Evolutionary conservation across 2,329 filamentous ascomycete species (phyloP).

Genomic region (Aspergillus bombycis): DNA sequence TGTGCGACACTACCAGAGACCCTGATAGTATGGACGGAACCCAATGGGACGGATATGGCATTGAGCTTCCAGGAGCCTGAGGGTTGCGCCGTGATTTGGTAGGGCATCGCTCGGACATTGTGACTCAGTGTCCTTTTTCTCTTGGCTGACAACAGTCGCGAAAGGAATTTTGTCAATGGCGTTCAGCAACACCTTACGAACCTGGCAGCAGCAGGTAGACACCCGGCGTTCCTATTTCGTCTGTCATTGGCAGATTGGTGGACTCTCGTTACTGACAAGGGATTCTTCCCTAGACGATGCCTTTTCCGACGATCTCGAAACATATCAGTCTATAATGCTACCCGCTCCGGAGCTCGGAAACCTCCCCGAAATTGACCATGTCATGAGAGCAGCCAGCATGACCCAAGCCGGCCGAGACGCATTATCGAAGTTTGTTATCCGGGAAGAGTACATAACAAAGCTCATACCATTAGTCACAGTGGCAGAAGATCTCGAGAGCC

Average conservation of each 20-base stretch:
- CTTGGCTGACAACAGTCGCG: slow-evolving; percentile 26
- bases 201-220: slow-evolving; percentile 62
- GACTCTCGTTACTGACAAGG: slow-evolving; percentile 1
- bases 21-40: slow-evolving; percentile 96
- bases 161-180: slow-evolving; percentile 86
- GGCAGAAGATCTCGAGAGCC: slow-evolving; percentile 88
- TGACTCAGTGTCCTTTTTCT: slow-evolving; percentile 30
- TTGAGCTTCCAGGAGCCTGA: slow-evolving; percentile 97
- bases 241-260: background rate
- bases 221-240: background rate
- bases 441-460: slow-evolving; percentile 83
- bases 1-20: slow-evolving; percentile 67
- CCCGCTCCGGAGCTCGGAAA: slow-evolving; percentile 80
- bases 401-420: slow-evolving; percentile 79
- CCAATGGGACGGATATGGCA: slow-evolving; percentile 91
- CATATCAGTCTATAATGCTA: slow-evolving; percentile 70
- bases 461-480: slow-evolving; percentile 82
- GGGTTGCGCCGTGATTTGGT: slow-evolving; percentile 92
- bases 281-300: slow-evolving; percentile 67
- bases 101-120: slow-evolving; percentile 22
- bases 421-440: slow-evolving; percentile 82
- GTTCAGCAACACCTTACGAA: slow-evolving; percentile 76
- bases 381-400: slow-evolving; percentile 77
- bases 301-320: slow-evolving; percentile 86
- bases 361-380: slow-evolving; percentile 79